Evolutionary conservation across 208 protist genomes (phyloP).

Genomic region (Wallacemonas collosoma): DNA sequence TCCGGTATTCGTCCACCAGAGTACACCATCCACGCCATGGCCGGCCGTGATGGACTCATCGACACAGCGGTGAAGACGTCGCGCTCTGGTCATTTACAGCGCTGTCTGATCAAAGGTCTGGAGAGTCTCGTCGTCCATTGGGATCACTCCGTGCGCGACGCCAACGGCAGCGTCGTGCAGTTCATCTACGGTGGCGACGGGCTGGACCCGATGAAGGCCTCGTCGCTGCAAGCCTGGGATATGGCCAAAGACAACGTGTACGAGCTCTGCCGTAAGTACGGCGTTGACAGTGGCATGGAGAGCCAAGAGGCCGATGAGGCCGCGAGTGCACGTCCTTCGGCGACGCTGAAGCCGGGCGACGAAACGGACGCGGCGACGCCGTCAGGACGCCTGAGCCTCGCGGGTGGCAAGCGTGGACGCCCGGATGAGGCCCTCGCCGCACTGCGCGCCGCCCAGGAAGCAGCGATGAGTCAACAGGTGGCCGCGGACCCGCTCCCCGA

Average conservation of each 20-base stretch:
- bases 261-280: conserved; percentile 65
- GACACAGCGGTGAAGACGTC: conserved; percentile 99
- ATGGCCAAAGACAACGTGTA: conserved; percentile 88
- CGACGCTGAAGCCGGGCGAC: conserved; percentile 25
- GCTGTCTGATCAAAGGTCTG: conserved; percentile 97
- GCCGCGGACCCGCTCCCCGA: conserved; percentile 63
- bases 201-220: conserved; percentile 95
- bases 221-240: conserved; percentile 92
- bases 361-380: conserved; percentile 22
- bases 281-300: conserved; percentile 49
- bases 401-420: conserved; percentile 23
- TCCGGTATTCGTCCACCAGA: conserved; percentile 98
- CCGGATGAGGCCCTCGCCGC: conserved; percentile 36
- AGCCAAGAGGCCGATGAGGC: conserved; percentile 2
- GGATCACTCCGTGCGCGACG: conserved; percentile 96
- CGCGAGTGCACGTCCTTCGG: conserved; percentile 17
- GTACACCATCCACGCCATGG: conserved; percentile 99
- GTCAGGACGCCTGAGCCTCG: conserved; percentile 27
- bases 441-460: conserved; percentile 28
- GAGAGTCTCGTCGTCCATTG: conserved; percentile 94
- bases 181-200: conserved; percentile 99
- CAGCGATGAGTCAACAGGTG: conserved; percentile 31
- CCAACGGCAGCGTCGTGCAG: conserved; percentile 95
- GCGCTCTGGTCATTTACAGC: conserved; percentile 98
- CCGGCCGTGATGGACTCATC: conserved; percentile 99